phyloP scores from a whole-genome alignment of 257 asterid genomes.

The Salvia miltiorrhiza region DNA sequence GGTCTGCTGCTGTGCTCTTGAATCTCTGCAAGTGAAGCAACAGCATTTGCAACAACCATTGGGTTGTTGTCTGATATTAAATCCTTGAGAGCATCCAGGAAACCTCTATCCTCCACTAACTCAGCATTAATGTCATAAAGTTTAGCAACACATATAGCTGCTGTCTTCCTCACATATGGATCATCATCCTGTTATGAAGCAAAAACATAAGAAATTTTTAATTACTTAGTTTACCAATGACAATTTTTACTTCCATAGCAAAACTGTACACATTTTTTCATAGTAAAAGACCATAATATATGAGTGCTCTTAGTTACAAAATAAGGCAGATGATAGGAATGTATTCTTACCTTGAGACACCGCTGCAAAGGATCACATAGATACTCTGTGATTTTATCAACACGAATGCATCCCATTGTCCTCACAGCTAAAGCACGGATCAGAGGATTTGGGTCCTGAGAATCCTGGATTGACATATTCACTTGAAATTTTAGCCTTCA shows the following conservation, averaged over 20 bases:
- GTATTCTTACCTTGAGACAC: conserved; percentile 77
- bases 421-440: conserved; percentile 99
- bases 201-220: conserved; percentile 19
- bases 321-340: conserved; percentile 9
- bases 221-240: conserved; percentile 20
- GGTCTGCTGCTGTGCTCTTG: conserved; percentile 89
- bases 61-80: conserved; percentile 98
- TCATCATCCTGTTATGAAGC: conserved; percentile 83
- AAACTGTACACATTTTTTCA: background rate
- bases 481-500: conserved; percentile 13
- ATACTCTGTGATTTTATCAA: conserved; percentile 96
- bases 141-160: conserved; percentile 99
- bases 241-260: background rate
- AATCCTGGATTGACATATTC: conserved; percentile 56
- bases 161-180: conserved; percentile 99
- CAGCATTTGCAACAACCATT: conserved; percentile 99
- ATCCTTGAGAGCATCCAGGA: conserved; percentile 96
- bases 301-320: conserved; percentile 13
- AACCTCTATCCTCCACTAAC: conserved; percentile 98
- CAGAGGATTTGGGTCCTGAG: conserved; percentile 98
- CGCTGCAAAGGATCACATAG: conserved; percentile 97
- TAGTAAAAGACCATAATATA: conserved; percentile 10
- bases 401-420: conserved; percentile 99
- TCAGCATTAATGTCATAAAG: conserved; percentile 98
- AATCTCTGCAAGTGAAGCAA: conserved; percentile 98